A percentile compares a stretch with the other conserved stretches of the same genome.
phyloP scores from a whole-genome alignment of 305 asterid species.

The Rubia tinctorum region DNA sequence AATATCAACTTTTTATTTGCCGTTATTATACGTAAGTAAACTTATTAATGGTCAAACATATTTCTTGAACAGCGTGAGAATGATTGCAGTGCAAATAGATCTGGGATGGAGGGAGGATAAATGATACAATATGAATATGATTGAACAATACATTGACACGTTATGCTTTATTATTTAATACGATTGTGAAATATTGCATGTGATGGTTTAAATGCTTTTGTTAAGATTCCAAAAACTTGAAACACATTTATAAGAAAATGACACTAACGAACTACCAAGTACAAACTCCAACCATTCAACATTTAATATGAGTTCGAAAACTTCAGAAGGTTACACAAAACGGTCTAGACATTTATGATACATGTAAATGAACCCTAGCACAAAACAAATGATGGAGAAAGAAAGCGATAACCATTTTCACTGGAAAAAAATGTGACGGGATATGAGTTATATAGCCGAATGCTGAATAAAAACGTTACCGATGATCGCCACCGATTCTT shows the following conservation, averaged over 20 bases:
- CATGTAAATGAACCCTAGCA: background rate
- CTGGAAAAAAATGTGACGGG: background rate
- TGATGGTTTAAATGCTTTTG: background rate
- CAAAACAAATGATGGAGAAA: too few relatives aligned
- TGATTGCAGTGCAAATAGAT: too few relatives aligned
- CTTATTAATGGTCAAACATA: too few relatives aligned
- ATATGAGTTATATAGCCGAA: background rate
- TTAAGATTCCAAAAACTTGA: background rate
- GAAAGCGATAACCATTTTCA: too few relatives aligned
- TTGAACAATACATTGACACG: background rate
- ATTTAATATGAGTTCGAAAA: background rate
- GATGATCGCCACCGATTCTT: conserved; percentile 34
- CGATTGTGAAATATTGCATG: background rate
- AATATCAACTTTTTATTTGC: too few relatives aligned
- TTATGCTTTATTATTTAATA: background rate
- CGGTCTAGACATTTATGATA: background rate
- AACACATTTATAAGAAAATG: background rate
- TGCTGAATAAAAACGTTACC: background rate
- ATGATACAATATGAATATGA: background rate
- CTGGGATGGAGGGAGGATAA: too few relatives aligned
- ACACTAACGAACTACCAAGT: background rate
- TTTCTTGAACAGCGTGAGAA: too few relatives aligned
- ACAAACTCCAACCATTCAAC: background rate
- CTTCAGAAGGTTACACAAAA: background rate
- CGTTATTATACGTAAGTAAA: too few relatives aligned